Conservation (phyloP, 768 basidiomycete genomes). For the Leccinum imitatum region DNA sequence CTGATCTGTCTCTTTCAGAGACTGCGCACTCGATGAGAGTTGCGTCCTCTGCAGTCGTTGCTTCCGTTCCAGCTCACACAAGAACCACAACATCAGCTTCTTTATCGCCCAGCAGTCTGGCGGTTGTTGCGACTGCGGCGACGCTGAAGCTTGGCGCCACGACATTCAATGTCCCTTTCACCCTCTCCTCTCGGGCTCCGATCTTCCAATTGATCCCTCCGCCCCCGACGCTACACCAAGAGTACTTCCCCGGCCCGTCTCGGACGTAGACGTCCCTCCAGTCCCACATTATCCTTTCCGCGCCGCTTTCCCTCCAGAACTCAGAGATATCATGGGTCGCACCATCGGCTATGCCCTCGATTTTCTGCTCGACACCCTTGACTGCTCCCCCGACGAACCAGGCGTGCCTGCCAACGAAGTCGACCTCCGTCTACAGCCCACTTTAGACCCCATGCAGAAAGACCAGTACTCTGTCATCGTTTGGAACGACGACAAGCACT, state of each 20-base stretch:
- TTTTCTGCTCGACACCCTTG: constrained; percentile 80
- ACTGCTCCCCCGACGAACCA: constrained; percentile 79
- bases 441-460: constrained; percentile 75
- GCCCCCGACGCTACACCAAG: constrained; percentile 42
- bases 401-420: constrained; percentile 63
- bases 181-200: constrained; percentile 45
- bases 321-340: constrained; percentile 70
- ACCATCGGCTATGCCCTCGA: constrained; percentile 79
- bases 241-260: constrained; percentile 39
- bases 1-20: constrained; percentile 46
- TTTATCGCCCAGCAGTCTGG: constrained; percentile 90
- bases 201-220: constrained; percentile 11
- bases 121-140: constrained; percentile 95
- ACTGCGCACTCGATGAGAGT: constrained; percentile 87
- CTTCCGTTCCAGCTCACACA: constrained; percentile 86
- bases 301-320: constrained; percentile 56
- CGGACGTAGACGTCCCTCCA: constrained; percentile 53
- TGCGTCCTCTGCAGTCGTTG: constrained; percentile 89
- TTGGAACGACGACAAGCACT: constrained; percentile 99
- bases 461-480: constrained; percentile 81
- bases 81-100: constrained; percentile 88
- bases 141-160: constrained; percentile 80
- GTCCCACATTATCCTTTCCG: constrained; percentile 61
- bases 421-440: constrained; percentile 70
- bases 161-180: constrained; percentile 73